These are phyloP conservation scores for Yamadazyma pseudoaaseri DNA, from an alignment of 1,139 yeast species.

Conservation along the genomic window DNA sequence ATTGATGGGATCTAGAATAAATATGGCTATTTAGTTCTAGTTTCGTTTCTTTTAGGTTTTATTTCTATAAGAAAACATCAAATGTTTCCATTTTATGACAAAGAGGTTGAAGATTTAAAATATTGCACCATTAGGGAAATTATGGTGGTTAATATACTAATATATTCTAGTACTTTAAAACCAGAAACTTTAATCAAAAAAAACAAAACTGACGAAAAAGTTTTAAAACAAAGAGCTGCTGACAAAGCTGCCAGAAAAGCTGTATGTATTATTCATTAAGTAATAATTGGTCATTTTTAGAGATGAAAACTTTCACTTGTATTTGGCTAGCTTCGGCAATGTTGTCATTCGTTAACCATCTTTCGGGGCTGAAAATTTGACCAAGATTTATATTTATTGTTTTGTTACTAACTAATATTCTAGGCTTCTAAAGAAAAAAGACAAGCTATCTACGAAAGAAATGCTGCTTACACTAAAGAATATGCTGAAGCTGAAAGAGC, in stretches of 20 bases:
- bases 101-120: constrained; percentile 5
- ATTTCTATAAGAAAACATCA: constrained; percentile 23
- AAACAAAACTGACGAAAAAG: constrained; percentile 87
- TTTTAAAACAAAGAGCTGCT: constrained; percentile 84
- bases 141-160: constrained; percentile 27
- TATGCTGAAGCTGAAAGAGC: constrained; percentile 95
- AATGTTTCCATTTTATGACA: constrained; percentile 10
- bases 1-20: constrained; percentile 39
- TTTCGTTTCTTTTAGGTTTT: constrained; percentile 23
- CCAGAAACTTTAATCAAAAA: constrained; percentile 98
- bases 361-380: constrained; percentile 89
- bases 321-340: constrained; percentile 85
- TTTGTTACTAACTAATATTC: constrained; percentile 34
- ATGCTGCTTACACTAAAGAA: constrained; percentile 97
- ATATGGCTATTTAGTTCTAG: constrained; percentile 48
- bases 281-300: constrained; percentile 28
- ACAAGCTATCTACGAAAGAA: constrained; percentile 93
- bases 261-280: constrained; percentile 62
- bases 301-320: constrained; percentile 63
- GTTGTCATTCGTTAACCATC: constrained; percentile 98
- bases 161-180: constrained; percentile 44
- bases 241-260: constrained; percentile 83
- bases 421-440: constrained; percentile 90
- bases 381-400: constrained; percentile 2
- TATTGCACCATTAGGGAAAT: constrained; percentile 4